Evolutionary conservation across 257 asterid genomes (phyloP), one percentile per base, ranked within the genome.

Genomic region (Nicotiana obtusifolia): DNA sequence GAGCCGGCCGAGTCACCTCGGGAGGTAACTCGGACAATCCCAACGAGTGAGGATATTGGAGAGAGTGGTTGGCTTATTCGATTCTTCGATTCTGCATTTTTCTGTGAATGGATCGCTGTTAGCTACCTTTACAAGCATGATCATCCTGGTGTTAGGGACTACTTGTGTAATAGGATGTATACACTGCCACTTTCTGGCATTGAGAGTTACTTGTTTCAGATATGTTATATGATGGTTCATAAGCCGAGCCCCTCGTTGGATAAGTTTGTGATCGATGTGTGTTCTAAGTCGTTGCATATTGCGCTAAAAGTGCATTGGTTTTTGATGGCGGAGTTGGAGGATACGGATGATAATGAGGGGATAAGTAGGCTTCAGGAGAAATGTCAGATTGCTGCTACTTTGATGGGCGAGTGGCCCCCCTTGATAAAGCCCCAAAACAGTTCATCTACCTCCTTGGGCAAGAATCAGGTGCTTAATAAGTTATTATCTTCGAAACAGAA

Each of bases 61-160:
- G 98, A 94, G 86, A 90, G 97, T 81, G 98, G 98, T n/a, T 94
- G 97, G 97, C 88, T 94, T 3, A 92, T 94, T 80, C 90, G 98
- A 56, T 94, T 94, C 89, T 94, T 94, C 31, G 97, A 94, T 86
- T 94, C 98, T 14, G 80, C 98, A 1, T 94, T 94, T 49, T 94
- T 94, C 89, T 94, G 98, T 83, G 98, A 94, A 88, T 94, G 98
- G 98, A 94, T 94, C 86, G 98, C 98, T 47, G 98, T 94, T 66
- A 94, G 98, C 89, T 94, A 94, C 88, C 93, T 94, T 71, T 94
- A 94, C 89, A 94, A 91, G 90, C 98, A 94, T 89, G 93, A 90
- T 86, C 98, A 94, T 31, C 88, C 97, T 4, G 98, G 98, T 56
- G 98, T 94, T 78, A 87, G 98, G 61, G 98, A 94, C 81, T 94